These are phyloP conservation scores for Amylostereum areolatum DNA, from an alignment of 1,284 basidiomycete genomes.

Conservation along the genomic window DNA sequence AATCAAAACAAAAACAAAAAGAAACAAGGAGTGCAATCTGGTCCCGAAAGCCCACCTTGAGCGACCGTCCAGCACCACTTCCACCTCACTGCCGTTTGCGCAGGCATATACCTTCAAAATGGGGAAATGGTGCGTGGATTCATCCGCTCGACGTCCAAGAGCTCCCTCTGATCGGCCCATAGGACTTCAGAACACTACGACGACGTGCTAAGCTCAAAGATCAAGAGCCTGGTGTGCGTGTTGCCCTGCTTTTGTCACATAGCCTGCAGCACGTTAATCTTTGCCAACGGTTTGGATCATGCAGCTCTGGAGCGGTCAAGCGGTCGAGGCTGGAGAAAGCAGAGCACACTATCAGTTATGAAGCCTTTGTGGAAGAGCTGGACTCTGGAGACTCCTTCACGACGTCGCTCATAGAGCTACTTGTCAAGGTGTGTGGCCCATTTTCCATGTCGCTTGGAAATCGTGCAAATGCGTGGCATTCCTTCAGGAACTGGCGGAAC, in stretches of 20 bases:
- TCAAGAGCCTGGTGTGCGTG: constrained; percentile 58
- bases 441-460: not conserved
- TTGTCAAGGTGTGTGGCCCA: constrained; percentile 51
- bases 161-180: constrained; percentile 2
- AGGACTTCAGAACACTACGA: constrained; percentile 67
- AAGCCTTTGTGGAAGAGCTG: constrained; percentile 64
- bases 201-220: constrained; percentile 61
- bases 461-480: not conserved
- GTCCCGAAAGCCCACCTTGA: too few species aligned
- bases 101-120: constrained; percentile 14
- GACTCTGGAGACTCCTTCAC: constrained; percentile 73
- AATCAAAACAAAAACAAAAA: too few species aligned
- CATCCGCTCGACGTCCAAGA: not conserved
- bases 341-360: constrained; percentile 57
- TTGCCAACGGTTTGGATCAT: constrained; percentile 1
- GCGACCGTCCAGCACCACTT: too few species aligned
- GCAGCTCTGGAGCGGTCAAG: constrained; percentile 60
- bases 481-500: constrained; percentile 63
- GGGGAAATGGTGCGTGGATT: constrained; percentile 30
- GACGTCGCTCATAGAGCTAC: constrained; percentile 58
- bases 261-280: not conserved
- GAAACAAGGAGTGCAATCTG: too few species aligned
- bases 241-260: not conserved
- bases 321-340: constrained; percentile 52
- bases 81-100: too few species aligned